Conservation (phyloP, 2,329 filamentous ascomycete species). For the Pseudogymnoascus sp. region DNA sequence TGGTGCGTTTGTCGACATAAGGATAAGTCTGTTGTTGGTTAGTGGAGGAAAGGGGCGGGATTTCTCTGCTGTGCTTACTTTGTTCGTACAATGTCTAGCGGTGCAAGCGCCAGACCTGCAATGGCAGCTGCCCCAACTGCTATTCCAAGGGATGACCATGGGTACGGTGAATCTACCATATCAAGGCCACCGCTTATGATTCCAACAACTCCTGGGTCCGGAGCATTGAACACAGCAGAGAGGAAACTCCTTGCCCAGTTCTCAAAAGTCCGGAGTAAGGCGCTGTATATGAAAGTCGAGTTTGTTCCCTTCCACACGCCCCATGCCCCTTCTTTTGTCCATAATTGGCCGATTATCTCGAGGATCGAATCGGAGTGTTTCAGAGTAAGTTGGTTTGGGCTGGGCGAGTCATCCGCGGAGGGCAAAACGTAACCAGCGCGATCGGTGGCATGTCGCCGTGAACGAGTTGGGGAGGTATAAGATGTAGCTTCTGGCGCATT, state of each 20-base stretch:
- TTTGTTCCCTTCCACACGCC: constrained; percentile 95
- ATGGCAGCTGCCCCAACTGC: constrained; percentile 58
- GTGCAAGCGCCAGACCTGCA: constrained; percentile 75
- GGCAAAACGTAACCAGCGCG: constrained; percentile 28
- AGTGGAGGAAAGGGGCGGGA: constrained; percentile 21
- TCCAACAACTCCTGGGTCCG: constrained; percentile 65
- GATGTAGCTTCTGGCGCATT: constrained; percentile 37
- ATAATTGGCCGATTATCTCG: constrained; percentile 80
- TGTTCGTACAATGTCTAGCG: constrained; percentile 85
- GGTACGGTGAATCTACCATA: constrained; percentile 75
- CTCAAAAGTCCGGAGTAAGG: constrained; percentile 80
- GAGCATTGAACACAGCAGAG: constrained; percentile 84
- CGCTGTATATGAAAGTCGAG: constrained; percentile 82
- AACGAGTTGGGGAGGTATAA: constrained; percentile 34
- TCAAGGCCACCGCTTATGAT: constrained; percentile 39
- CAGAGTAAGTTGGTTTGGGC: constrained; percentile 60
- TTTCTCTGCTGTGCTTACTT: constrained; percentile 33
- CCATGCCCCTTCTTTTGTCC: constrained; percentile 82
- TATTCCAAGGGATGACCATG: constrained; percentile 73
- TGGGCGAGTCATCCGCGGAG: constrained; percentile 35
- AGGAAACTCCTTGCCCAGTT: constrained; percentile 87
- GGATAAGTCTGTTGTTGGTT: constrained; percentile 57
- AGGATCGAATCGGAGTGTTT: constrained; percentile 73
- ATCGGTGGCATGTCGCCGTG: constrained; percentile 29
- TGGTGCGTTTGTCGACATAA: constrained; percentile 72